Evolutionary conservation across 345 rosid genomes (phyloP), one percentile per base, ranked within the genome.

Genomic region (Salix brachista): DNA sequence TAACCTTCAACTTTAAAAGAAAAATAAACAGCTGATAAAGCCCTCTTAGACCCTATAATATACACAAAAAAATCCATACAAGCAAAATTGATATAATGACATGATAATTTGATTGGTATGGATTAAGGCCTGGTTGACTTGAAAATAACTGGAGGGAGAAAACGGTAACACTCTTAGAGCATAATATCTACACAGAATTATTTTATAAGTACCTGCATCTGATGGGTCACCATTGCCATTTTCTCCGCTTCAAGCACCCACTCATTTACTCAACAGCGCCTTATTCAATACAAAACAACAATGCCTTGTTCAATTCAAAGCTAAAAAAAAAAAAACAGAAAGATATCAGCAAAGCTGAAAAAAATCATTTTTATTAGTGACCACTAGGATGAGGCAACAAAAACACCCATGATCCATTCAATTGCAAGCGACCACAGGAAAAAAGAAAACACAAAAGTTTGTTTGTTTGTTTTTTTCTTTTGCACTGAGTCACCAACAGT

Each of bases 141-240:
- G 17, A 50, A 65, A 50, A 34, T n/a, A 61, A 70, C 34, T 19
- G 21, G 21, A 34, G 8, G 62, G 11, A 56, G 25, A 50, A 8
- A 1, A 23, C 42, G n/a, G 12, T 72, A 19, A 61, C 11, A 34
- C 32, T 68, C 16, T 10, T 11, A 36, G 62, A 39, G 14, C 26
- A 21, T 21, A 78, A 58, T 11, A 19, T 52, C 74, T 14, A 67
- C 26, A 13, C 50, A 13, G 32, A 62, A 65, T 19, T 65, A 26
- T 34, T 56, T 26, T 36, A 74, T 72, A 73, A 69, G 74, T 87
- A 90, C 97, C 98, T 90, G 93, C 84, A 92, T 83, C 54, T 90
- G 94, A 86, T 94, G 91, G 84, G 97, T 92, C 80, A 89, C 93
- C 90, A 94, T 87, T 82, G 89, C 91, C 97, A 92, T 94, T 81